These are phyloP conservation scores for Mycena vitilis DNA, from an alignment of 768 basidiomycete species.

Conservation along the genomic window DNA sequence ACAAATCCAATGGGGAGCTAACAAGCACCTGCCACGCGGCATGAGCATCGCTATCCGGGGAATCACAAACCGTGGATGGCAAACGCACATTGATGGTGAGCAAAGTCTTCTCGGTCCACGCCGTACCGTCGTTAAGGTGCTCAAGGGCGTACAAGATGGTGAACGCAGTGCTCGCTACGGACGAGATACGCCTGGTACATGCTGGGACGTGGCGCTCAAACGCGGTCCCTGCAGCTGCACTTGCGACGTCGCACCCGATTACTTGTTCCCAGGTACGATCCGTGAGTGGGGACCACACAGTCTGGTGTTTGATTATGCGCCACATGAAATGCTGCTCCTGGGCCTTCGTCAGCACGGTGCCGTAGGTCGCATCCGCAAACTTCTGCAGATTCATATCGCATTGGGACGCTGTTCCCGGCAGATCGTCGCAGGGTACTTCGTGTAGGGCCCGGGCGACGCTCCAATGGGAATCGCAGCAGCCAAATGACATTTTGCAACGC, in stretches of 20 bases:
- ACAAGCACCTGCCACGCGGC: slow-evolving; percentile 4
- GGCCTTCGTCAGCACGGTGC: slow-evolving; percentile 4
- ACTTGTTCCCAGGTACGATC: slow-evolving; percentile 10
- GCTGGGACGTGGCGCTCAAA: slow-evolving; percentile 10
- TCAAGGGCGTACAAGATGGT: slow-evolving; percentile 24
- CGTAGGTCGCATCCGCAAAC: slow-evolving; percentile 1
- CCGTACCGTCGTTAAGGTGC: slow-evolving; percentile 13
- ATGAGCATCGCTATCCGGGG: not conserved
- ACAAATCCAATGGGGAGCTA: not conserved
- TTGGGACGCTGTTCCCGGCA: slow-evolving; percentile 15
- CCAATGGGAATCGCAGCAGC: slow-evolving; percentile 25
- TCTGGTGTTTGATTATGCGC: slow-evolving; percentile 13
- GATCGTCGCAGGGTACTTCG: slow-evolving; percentile 8
- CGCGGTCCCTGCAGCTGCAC: not conserved
- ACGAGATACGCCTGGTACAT: slow-evolving; percentile 20
- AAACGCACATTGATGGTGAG: slow-evolving; percentile 19
- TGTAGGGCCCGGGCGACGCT: slow-evolving; percentile 10
- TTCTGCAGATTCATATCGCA: slow-evolving; percentile 18
- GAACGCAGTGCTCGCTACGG: slow-evolving; percentile 11
- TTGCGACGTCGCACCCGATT: slow-evolving; percentile 12
- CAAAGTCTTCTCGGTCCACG: slow-evolving; percentile 18
- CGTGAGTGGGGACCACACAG: slow-evolving; percentile 11
- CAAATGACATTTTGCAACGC: slow-evolving; percentile 23
- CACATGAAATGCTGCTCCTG: slow-evolving; percentile 16
- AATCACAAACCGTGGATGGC: not conserved